phyloP scores from a whole-genome alignment of 2,329 filamentous ascomycete genomes.

The Fusarium piperis region DNA sequence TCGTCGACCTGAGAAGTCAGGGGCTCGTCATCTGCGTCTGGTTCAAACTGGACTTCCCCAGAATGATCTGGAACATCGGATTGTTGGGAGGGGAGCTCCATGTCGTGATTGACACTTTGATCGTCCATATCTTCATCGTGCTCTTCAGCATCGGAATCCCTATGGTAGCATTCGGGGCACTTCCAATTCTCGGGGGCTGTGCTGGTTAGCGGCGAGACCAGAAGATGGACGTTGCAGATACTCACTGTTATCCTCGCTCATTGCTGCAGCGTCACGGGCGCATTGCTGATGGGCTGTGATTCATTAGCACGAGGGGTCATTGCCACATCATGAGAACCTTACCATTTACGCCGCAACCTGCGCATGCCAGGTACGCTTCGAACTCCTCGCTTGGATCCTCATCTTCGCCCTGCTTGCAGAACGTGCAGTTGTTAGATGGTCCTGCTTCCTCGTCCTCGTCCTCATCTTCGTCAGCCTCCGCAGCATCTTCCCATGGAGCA shows the following conservation, averaged over 20 bases:
- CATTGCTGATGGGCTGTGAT: slow-evolving; percentile 88
- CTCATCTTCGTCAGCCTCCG: slow-evolving; percentile 67
- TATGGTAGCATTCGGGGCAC: slow-evolving; percentile 59
- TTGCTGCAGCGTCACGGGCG: slow-evolving; percentile 71
- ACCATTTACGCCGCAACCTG: slow-evolving; percentile 85
- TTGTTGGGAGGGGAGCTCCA: slow-evolving; percentile 38
- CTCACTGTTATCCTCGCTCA: slow-evolving; percentile 49
- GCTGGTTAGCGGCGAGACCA: slow-evolving; percentile 10
- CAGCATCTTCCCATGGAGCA: slow-evolving; percentile 63
- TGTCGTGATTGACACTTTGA: slow-evolving; percentile 35
- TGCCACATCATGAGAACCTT: slow-evolving; percentile 52
- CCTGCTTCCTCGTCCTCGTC: slow-evolving; percentile 59
- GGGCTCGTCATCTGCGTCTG: slow-evolving; percentile 16
- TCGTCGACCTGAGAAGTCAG: slow-evolving; percentile 25
- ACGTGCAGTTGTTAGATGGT: slow-evolving; percentile 65
- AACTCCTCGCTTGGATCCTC: slow-evolving; percentile 84
- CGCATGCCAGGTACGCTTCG: slow-evolving; percentile 81
- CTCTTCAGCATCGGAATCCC: slow-evolving; percentile 45
- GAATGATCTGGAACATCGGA: slow-evolving; percentile 35
- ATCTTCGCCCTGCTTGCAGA: slow-evolving; percentile 85
- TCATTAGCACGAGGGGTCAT: slow-evolving; percentile 48
- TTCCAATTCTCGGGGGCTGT: slow-evolving; percentile 59
- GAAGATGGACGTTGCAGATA: background rate
- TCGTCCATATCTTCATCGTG: slow-evolving; percentile 45
- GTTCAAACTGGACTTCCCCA: slow-evolving; percentile 13